Evolutionary conservation across 2,329 filamentous ascomycete species (phyloP), one percentile per base, ranked within the genome.

Genomic region (Alternaria sp.): DNA sequence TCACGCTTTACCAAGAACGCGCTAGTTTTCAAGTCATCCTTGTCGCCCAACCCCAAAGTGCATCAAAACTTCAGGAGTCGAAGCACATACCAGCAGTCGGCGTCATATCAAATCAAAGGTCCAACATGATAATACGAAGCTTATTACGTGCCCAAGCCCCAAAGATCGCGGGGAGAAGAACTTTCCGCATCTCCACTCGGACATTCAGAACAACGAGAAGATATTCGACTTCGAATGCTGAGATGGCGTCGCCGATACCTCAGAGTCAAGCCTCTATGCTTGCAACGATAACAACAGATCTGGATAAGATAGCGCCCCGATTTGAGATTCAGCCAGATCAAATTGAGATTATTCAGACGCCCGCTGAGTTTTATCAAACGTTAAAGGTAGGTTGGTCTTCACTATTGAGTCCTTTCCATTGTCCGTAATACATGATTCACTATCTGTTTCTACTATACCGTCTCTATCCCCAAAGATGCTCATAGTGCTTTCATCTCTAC

Each of bases 241-340:
- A 69, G 2, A 74, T 71, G 63, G 60, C 69, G 60, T 50, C 74
- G 27, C 64, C 75, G 54, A 56, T 67, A 59, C 69, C 75, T 45
- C 80, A 71, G 64, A 91, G 75, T 78, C 87, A 75, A 80, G 80
- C 70, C 34, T 82, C 83, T 9, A 82, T 85, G 72, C 79, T 91
- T 50, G 87, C 85, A 16, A 83, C 83, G 14, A 84, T 92, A 56
- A 89, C 87, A 12, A 83, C 84, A 44, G 94, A 99, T 78, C 82
- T 99, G 62, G 95, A 99, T 78, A 90, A 86, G 70, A 88, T 98
- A 66, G 91, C 94, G 4, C 95, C 95, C n/a, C 90, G 92, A 45
- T 97, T 99, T 70, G 92, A 94, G 75, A 85, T 99, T 27, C 83
- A 89, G 27, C 92, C 93, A 2, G 92, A 92, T 5, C 88, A 94